Conservation (phyloP, 2,329 filamentous ascomycete genomes). For the Calonectria leucothoes region DNA sequence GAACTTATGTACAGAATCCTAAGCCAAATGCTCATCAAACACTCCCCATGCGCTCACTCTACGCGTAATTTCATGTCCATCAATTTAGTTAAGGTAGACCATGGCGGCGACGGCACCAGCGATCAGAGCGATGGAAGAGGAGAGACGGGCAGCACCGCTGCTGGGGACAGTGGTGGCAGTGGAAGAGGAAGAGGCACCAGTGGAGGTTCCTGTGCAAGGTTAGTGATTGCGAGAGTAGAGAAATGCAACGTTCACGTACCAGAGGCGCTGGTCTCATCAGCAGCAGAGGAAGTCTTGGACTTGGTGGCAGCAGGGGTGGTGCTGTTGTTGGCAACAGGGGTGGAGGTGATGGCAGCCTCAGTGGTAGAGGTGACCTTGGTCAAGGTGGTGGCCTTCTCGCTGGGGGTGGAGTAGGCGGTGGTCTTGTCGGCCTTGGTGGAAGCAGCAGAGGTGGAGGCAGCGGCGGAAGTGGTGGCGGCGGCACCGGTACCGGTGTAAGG, state of each 20-base stretch:
- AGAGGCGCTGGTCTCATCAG: slow-evolving; percentile 2
- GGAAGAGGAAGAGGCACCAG: slow-evolving; percentile 16
- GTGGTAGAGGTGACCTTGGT: slow-evolving; percentile 32
- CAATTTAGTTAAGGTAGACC: slow-evolving; percentile 47
- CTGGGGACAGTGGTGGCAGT: slow-evolving; percentile 41
- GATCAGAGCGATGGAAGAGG: slow-evolving; percentile 47
- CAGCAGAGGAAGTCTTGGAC: slow-evolving; percentile 26
- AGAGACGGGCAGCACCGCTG: slow-evolving; percentile 45
- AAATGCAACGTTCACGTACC: slow-evolving; percentile 8
- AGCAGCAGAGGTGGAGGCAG: slow-evolving; percentile 21
- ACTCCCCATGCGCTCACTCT: slow-evolving; percentile 30
- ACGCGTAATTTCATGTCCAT: slow-evolving; percentile 33
- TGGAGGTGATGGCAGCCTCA: slow-evolving; percentile 26
- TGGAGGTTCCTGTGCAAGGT: slow-evolving; percentile 9
- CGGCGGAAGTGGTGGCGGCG: slow-evolving; percentile 17
- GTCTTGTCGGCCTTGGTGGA: slow-evolving; percentile 8
- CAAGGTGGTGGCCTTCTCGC: slow-evolving; percentile 32
- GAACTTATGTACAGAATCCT: slow-evolving; percentile 40
- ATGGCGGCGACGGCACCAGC: slow-evolving; percentile 49
- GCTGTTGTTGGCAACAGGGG: slow-evolving; percentile 30
- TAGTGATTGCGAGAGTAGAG: not conserved
- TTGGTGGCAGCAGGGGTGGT: slow-evolving; percentile 23
- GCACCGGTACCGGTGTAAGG: slow-evolving; percentile 40
- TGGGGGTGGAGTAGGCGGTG: slow-evolving; percentile 14
- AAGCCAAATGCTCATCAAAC: slow-evolving; percentile 36